Base-by-base conservation (phyloP, 2,329 filamentous ascomycete species). In the Penicillium fuscoglaucum region DNA sequence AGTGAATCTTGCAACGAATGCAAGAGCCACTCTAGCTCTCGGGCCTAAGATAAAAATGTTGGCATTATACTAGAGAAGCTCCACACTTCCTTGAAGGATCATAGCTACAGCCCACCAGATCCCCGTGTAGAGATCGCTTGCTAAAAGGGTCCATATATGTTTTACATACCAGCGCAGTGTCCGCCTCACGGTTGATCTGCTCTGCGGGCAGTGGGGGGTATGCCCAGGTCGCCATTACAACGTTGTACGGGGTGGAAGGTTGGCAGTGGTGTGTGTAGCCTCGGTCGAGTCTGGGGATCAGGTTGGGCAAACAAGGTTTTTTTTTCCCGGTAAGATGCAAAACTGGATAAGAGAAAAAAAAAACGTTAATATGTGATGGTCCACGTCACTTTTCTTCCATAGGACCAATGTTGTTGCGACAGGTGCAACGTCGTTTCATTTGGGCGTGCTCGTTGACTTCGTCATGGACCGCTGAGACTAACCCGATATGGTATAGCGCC, bases 11-110 rank as follows among this genome's bases (percentile, higher is more conserved):
- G 83, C 48, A 89, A 76, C 41, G 85, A 82, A 19, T 76, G 73
- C 21, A 89, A 78, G 31, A 89, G 81, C 87, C 87, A 89, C 75
- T 83, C 79, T 37, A 89, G 79, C 75, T 89, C 87, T 60, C 77
- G 78, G 53, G 79, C 76, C 82, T 83, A 72, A 49, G 60, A 46
- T 53, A 45, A 44, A 49, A 21, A 28, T 35, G 55, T 63, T 56
- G 52, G 58, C 52, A 55, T 53, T 31, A 48, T 58, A 53, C 28
- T 47, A 64, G 57, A 54, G 56, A 63, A 45, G 49, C 46, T 56
- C 52, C 55, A 57, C 51, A 57, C 39, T 54, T 55, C 51, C 43
- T 35, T 28, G 37, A 26, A 7, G 19, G n/a, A 39, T 37, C 24
- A 48, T 47, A 47, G 41, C 51, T 53, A 53, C 41, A 41, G 24